These are phyloP conservation scores for Hypoxylon sp. DNA, from an alignment of 2,329 filamentous ascomycete species.

Conservation along the genomic window DNA sequence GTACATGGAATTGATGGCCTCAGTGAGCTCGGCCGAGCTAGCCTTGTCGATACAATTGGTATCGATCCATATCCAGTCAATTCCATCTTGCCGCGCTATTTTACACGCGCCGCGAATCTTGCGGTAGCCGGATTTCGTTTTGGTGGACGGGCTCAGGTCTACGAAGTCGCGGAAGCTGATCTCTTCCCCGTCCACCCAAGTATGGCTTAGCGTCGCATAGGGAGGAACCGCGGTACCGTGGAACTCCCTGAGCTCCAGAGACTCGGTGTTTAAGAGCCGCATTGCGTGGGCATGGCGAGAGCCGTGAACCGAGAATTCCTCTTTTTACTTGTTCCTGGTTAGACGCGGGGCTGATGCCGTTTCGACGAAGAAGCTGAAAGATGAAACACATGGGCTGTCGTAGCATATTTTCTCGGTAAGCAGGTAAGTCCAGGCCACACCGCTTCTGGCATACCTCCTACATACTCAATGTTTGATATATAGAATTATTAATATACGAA, in stretches of 20 bases:
- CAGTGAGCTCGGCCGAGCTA: slow-evolving; percentile 38
- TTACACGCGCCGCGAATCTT: slow-evolving; percentile 31
- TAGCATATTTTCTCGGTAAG: background rate
- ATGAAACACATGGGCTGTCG: background rate
- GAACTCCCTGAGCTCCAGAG: slow-evolving; percentile 38
- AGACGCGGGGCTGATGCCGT: background rate
- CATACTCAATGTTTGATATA: background rate
- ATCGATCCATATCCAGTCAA: slow-evolving; percentile 42
- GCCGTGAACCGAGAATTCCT: background rate
- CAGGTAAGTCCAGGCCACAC: background rate
- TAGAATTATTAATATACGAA: background rate
- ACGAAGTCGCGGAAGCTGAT: slow-evolving; percentile 33
- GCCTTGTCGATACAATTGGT: slow-evolving; percentile 43
- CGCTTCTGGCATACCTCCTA: background rate
- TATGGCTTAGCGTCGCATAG: slow-evolving; percentile 47
- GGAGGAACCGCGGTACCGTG: slow-evolving; percentile 23
- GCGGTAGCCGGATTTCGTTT: slow-evolving; percentile 24
- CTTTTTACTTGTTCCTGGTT: background rate
- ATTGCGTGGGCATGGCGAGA: slow-evolving; percentile 13
- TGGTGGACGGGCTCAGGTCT: slow-evolving; percentile 3
- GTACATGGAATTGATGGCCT: slow-evolving; percentile 37
- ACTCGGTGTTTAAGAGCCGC: slow-evolving; percentile 44
- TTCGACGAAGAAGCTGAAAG: background rate
- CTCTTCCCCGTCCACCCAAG: slow-evolving; percentile 42
- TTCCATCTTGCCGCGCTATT: slow-evolving; percentile 26